Conservation (phyloP, 345 rosid genomes). For the Brassica napus region DNA sequence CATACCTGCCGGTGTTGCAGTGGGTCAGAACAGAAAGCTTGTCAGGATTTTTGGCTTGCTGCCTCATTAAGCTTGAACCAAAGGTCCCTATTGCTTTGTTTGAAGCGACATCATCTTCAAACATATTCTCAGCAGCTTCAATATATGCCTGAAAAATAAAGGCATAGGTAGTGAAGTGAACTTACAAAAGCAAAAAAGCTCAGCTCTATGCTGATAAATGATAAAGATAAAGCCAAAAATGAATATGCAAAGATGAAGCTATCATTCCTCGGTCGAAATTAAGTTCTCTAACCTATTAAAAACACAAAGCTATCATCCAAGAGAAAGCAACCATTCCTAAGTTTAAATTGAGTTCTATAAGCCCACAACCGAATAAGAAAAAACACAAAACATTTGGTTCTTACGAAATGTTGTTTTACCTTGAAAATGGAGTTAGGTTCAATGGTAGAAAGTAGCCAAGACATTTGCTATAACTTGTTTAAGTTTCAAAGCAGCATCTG, state of each 20-base stretch:
- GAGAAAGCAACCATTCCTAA: neutral
- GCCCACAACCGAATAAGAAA: neutral
- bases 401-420: slow-evolving; percentile 37
- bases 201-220: neutral
- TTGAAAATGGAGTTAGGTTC: slow-evolving; percentile 54
- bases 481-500: slow-evolving; percentile 85
- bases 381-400: too few species aligned
- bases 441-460: slow-evolving; percentile 38
- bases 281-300: neutral
- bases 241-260: neutral
- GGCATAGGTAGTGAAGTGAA: slow-evolving; percentile 9
- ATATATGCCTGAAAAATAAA: slow-evolving; percentile 55
- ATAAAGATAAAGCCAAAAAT: neutral
- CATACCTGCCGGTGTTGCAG: slow-evolving; percentile 95
- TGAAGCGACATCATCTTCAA: slow-evolving; percentile 84
- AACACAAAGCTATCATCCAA: neutral
- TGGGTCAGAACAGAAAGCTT: slow-evolving; percentile 77
- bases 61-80: slow-evolving; percentile 64
- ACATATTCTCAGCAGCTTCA: slow-evolving; percentile 83
- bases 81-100: slow-evolving; percentile 82
- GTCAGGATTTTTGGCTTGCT: slow-evolving; percentile 44
- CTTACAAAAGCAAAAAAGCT: neutral
- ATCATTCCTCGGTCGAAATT: neutral
- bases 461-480: slow-evolving; percentile 58
- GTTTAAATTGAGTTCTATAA: neutral